A percentile compares a stretch with the other conserved stretches of the same genome.
Conservation (phyloP, 805 yeast genomes). For the Metschnikowia matae region DNA sequence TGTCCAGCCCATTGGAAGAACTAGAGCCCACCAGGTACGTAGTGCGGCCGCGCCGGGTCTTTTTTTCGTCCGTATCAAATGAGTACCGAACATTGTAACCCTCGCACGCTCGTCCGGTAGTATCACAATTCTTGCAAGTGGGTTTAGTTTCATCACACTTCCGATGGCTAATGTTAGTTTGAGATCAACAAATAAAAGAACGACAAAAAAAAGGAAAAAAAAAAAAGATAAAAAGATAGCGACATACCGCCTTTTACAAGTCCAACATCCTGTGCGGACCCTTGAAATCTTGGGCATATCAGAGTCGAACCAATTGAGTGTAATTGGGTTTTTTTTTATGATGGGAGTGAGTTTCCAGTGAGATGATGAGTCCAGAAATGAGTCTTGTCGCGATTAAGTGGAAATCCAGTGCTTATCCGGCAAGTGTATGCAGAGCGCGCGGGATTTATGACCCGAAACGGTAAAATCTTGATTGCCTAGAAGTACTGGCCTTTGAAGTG, state of each 20-base stretch:
- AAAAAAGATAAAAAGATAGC: no score
- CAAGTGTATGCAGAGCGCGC: background rate
- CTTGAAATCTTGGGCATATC: constrained; percentile 40
- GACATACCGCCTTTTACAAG: constrained; percentile 48
- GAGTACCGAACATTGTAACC: constrained; percentile 48
- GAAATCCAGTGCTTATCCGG: background rate
- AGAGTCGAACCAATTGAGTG: no score
- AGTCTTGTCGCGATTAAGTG: background rate
- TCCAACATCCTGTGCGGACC: constrained; percentile 57
- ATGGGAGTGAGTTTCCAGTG: no score
- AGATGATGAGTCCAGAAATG: no score
- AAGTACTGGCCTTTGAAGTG: constrained; percentile 2
- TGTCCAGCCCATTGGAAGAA: no score
- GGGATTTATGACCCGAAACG: background rate
- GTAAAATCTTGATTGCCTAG: background rate
- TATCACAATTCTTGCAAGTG: constrained; percentile 44
- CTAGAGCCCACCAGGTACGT: background rate
- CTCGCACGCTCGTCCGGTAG: constrained; percentile 43
- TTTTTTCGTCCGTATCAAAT: constrained; percentile 37
- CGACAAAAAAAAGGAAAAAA: no score
- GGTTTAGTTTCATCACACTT: constrained; percentile 59
- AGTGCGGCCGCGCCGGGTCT: background rate
- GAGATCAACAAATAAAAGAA: no score
- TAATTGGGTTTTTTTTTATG: no score
- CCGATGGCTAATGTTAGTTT: constrained; percentile 36